phyloP scores from a whole-genome alignment of 2,329 filamentous ascomycete genomes.

The Shiraia sp. region DNA sequence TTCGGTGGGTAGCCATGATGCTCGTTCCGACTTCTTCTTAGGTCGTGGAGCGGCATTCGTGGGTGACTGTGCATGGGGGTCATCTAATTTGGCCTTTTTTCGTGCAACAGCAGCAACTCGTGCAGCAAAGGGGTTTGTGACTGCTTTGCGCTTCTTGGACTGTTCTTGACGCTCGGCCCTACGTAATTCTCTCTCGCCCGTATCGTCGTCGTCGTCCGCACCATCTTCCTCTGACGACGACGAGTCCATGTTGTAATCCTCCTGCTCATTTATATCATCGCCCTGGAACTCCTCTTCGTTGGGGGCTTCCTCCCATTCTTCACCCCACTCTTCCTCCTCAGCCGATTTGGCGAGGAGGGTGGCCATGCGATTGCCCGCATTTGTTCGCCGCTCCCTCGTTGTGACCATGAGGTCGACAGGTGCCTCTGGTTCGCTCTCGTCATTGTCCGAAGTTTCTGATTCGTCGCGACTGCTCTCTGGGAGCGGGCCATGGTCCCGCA shows the following conservation, averaged over 20 bases:
- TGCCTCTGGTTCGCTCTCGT: conserved; percentile 34
- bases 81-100: conserved; percentile 45
- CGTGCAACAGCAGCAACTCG: conserved; percentile 44
- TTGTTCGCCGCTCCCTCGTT: conserved; percentile 42
- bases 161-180: conserved; percentile 69
- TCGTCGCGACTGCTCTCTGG: conserved; percentile 17
- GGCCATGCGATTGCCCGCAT: conserved; percentile 48
- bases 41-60: conserved; percentile 52
- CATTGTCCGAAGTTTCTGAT: conserved; percentile 22
- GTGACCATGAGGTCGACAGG: conserved; percentile 44
- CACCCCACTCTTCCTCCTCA: conserved; percentile 46
- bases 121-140: conserved; percentile 50
- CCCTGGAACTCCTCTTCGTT: conserved; percentile 58
- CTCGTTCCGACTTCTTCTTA: conserved; percentile 72
- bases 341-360: conserved; percentile 41
- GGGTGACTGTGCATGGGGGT: conserved; percentile 46
- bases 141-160: conserved; percentile 77
- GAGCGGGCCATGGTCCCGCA: conserved; percentile 13
- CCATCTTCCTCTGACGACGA: conserved; percentile 76
- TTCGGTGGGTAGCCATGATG: conserved; percentile 68
- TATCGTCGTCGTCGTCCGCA: conserved; percentile 73
- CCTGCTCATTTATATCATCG: conserved; percentile 59
- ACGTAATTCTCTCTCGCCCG: conserved; percentile 86
- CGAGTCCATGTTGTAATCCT: conserved; percentile 80
- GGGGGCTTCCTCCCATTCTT: conserved; percentile 69